These are phyloP conservation scores for Sesbania bispinosa DNA, from an alignment of 306 rosid species.

Conservation along the genomic window DNA sequence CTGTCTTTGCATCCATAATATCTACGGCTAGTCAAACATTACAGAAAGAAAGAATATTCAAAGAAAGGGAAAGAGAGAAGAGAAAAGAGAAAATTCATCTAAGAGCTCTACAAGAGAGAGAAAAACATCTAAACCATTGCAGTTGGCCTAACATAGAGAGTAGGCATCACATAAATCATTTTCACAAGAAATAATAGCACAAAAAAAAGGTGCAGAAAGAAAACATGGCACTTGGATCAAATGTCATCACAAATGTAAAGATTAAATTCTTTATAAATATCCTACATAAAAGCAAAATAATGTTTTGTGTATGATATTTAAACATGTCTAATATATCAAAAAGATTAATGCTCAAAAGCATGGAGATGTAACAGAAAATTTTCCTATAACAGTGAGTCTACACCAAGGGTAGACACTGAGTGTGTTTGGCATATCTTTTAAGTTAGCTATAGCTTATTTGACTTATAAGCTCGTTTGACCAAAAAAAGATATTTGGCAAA, in stretches of 20 bases:
- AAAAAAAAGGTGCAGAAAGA: neutral
- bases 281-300: neutral
- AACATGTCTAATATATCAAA: neutral
- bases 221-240: neutral
- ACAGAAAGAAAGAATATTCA: neutral
- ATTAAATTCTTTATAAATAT: neutral
- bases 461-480: too few species aligned
- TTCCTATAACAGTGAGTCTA: neutral
- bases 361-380: neutral
- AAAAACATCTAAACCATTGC: neutral
- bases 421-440: too few species aligned
- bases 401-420: neutral
- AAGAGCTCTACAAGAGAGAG: neutral
- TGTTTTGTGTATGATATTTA: neutral
- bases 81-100: neutral
- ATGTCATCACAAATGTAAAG: neutral
- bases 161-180: neutral
- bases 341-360: neutral
- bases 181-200: neutral
- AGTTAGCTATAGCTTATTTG: too few species aligned
- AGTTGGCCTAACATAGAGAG: neutral
- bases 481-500: too few species aligned
- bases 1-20: slow-evolving; percentile 12
- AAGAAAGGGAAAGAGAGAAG: neutral
- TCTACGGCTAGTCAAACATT: neutral